Evolutionary conservation across 805 yeast species (phyloP).

Genomic region (Ogataea philodendri): DNA sequence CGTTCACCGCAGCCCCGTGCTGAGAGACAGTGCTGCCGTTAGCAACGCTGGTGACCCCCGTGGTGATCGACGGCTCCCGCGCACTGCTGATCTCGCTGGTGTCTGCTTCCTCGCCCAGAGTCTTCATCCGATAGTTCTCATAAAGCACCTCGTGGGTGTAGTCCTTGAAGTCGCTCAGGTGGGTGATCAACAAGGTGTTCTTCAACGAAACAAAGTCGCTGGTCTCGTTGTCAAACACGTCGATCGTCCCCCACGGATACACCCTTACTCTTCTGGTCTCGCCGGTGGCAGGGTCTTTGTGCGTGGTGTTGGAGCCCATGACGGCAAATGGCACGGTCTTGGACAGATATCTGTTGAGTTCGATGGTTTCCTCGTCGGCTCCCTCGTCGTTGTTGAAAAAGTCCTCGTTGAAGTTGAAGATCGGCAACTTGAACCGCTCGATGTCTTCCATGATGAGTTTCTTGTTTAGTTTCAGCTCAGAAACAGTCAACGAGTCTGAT

Average conservation of each 20-base stretch:
- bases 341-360: constrained; percentile 39
- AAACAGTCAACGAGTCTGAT: constrained; percentile 71
- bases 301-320: constrained; percentile 51
- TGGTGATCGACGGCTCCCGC: constrained; percentile 17
- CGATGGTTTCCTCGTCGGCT: constrained; percentile 32
- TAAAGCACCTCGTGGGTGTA: constrained; percentile 82
- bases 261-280: constrained; percentile 46
- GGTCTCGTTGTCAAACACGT: constrained; percentile 59
- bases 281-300: constrained; percentile 36
- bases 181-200: constrained; percentile 77
- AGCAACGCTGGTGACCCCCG: constrained; percentile 8
- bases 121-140: constrained; percentile 83
- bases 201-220: constrained; percentile 80
- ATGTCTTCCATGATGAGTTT: constrained; percentile 74
- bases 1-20: constrained; percentile 3
- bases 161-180: constrained; percentile 84
- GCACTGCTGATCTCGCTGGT: constrained; percentile 10
- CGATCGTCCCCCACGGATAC: constrained; percentile 69
- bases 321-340: constrained; percentile 61
- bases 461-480: constrained; percentile 72
- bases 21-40: constrained; percentile 6
- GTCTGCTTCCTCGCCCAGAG: constrained; percentile 23
- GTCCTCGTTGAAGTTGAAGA: constrained; percentile 73
- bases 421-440: constrained; percentile 64
- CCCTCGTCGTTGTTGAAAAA: constrained; percentile 35